Conservation (phyloP, 176 grass and related monocot genomes). For the Aechmea fasciata region DNA sequence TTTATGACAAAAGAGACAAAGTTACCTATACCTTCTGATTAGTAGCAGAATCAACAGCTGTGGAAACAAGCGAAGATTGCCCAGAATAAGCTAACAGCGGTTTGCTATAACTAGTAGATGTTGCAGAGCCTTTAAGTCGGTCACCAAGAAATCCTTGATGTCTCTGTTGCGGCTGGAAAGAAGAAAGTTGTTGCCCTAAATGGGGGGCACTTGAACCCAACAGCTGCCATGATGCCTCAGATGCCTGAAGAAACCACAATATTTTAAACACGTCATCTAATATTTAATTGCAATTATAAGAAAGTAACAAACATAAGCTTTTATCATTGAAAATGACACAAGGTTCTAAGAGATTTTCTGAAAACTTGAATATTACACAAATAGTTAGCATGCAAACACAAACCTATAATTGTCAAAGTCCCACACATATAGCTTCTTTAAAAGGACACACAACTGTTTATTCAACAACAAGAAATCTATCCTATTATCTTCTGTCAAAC, state of each 20-base stretch:
- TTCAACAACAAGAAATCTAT: no score
- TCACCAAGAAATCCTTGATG: conserved; percentile 72
- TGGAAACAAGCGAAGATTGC: conserved; percentile 37
- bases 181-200: conserved; percentile 54
- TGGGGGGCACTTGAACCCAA: conserved; percentile 50
- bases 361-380: no score
- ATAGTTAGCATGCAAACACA: no score
- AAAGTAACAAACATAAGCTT: conserved; percentile 7
- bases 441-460: no score
- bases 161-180: conserved; percentile 65
- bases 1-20: conserved; percentile 13
- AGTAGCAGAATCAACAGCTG: conserved; percentile 38
- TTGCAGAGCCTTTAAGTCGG: conserved; percentile 36
- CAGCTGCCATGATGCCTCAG: conserved; percentile 82
- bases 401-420: no score
- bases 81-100: conserved; percentile 23
- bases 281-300: neutral
- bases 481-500: no score
- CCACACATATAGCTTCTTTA: no score
- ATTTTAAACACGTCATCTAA: neutral
- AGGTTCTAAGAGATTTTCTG: no score
- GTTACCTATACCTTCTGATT: conserved; percentile 51
- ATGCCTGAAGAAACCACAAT: conserved; percentile 31
- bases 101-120: conserved; percentile 38
- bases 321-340: no score